Percentiles rank a stretch among this genome's conserved stretches.
Conservation (phyloP, 768 basidiomycete species). For the Lyophyllum atratum region DNA sequence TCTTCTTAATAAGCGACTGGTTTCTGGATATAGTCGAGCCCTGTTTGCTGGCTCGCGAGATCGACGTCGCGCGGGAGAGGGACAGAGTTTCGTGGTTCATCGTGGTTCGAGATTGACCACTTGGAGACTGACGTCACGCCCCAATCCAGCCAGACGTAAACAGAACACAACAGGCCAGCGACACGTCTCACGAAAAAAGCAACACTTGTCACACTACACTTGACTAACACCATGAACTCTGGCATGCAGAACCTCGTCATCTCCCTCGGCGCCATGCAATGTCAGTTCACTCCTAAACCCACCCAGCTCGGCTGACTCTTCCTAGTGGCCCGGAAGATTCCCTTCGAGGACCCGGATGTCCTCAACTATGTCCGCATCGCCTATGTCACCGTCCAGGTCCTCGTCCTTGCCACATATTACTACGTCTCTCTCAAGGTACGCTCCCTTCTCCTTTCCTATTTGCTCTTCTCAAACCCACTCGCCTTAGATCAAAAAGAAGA, state of each 20-base stretch:
- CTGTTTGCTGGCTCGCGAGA: constrained; percentile 63
- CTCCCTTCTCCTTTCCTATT: constrained; percentile 1
- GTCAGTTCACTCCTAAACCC: constrained; percentile 36
- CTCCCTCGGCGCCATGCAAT: constrained; percentile 92
- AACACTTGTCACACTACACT: not conserved
- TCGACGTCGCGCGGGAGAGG: constrained; percentile 70
- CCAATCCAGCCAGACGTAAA: not conserved
- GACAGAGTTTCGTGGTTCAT: constrained; percentile 44
- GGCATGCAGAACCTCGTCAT: constrained; percentile 82
- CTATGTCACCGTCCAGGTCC: constrained; percentile 74
- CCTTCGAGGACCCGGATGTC: constrained; percentile 85
- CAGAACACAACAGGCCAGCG: not conserved
- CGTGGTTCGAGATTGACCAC: not conserved
- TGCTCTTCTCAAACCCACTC: not conserved
- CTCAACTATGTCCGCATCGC: constrained; percentile 83
- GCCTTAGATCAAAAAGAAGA: constrained; percentile 85
- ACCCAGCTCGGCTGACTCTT: not conserved
- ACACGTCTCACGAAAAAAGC: constrained; percentile 7
- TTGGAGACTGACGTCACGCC: constrained; percentile 6
- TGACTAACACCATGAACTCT: constrained; percentile 58
- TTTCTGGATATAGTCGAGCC: constrained; percentile 77
- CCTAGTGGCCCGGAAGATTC: constrained; percentile 86
- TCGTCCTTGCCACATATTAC: constrained; percentile 79
- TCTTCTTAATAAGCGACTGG: constrained; percentile 93
- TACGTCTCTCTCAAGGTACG: constrained; percentile 73